phyloP scores from a whole-genome alignment of 2,329 filamentous ascomycete genomes.

The Venturia oleaginea region DNA sequence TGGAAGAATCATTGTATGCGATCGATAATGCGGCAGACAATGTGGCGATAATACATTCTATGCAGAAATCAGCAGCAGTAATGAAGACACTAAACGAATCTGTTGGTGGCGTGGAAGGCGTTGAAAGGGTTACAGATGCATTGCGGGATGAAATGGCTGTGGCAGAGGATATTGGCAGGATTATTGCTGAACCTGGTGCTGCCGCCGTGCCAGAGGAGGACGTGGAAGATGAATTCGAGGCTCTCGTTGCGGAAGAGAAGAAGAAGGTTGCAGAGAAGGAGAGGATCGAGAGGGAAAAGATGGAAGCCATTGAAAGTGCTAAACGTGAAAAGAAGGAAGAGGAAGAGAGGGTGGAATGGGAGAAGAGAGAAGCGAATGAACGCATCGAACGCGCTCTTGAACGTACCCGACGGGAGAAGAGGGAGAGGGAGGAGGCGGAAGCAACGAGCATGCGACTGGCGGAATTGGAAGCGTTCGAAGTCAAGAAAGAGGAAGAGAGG shows the following conservation, averaged over 20 bases:
- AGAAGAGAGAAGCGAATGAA: slow-evolving; percentile 5
- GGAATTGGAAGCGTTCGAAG: not conserved
- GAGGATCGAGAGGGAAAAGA: slow-evolving; percentile 45
- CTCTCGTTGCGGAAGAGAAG: slow-evolving; percentile 48
- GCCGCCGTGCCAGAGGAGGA: slow-evolving; percentile 63
- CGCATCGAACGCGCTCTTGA: not conserved
- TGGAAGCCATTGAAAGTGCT: slow-evolving; percentile 16
- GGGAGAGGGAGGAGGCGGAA: not conserved
- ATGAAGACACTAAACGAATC: slow-evolving; percentile 65
- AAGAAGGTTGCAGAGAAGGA: slow-evolving; percentile 64
- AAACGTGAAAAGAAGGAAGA: slow-evolving; percentile 18
- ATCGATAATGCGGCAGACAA: slow-evolving; percentile 83
- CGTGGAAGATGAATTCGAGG: slow-evolving; percentile 79
- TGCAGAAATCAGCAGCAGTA: slow-evolving; percentile 68
- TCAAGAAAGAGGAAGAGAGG: not conserved
- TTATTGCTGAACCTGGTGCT: slow-evolving; percentile 55
- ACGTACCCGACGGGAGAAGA: not conserved
- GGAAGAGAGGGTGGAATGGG: slow-evolving; percentile 3
- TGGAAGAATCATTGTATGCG: slow-evolving; percentile 74
- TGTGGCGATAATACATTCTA: slow-evolving; percentile 70
- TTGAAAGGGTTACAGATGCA: slow-evolving; percentile 66
- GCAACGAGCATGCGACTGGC: not conserved
- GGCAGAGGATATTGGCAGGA: slow-evolving; percentile 66
- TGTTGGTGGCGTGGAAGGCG: slow-evolving; percentile 65
- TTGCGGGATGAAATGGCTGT: slow-evolving; percentile 69